Percentiles rank a stretch among this genome's conserved stretches.
These are phyloP conservation scores for Pseudognaphalium luteoalbum DNA, from an alignment of 129 eudicot genomes.

Conservation along the genomic window DNA sequence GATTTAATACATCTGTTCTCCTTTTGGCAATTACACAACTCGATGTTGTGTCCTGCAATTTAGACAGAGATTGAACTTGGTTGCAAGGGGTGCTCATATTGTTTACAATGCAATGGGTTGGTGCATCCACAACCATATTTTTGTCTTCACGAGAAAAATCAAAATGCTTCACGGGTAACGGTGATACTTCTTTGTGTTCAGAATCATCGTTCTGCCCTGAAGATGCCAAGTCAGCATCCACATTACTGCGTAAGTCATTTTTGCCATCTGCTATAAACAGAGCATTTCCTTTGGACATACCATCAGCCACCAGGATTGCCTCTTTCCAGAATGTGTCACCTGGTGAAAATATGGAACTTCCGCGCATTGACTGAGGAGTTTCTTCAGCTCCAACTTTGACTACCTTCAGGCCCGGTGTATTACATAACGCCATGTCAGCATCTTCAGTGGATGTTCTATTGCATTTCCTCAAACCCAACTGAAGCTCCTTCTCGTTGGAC, in stretches of 20 bases:
- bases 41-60: conserved; percentile 35
- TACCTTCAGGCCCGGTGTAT: conserved; percentile 54
- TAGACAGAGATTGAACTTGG: conserved; percentile 31
- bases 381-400: conserved; percentile 41
- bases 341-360: conserved; percentile 86
- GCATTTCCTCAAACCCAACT: conserved; percentile 68
- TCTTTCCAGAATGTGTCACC: conserved; percentile 97
- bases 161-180: conserved; percentile 86
- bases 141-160: conserved; percentile 78
- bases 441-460: conserved; percentile 28
- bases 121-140: conserved; percentile 31
- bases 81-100: conserved; percentile 19
- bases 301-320: conserved; percentile 90
- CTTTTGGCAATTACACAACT: conserved; percentile 31
- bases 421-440: conserved; percentile 36
- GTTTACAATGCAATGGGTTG: conserved; percentile 24
- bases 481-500: conserved; percentile 28
- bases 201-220: conserved; percentile 35
- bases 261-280: not conserved
- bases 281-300: conserved; percentile 38
- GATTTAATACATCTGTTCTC: conserved; percentile 29
- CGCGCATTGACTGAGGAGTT: conserved; percentile 78
- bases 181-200: conserved; percentile 63
- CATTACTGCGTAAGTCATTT: not conserved
- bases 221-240: conserved; percentile 39